phyloP scores from a whole-genome alignment of 371 early-diverging fungal species.

The Haplosporangium sp. region DNA sequence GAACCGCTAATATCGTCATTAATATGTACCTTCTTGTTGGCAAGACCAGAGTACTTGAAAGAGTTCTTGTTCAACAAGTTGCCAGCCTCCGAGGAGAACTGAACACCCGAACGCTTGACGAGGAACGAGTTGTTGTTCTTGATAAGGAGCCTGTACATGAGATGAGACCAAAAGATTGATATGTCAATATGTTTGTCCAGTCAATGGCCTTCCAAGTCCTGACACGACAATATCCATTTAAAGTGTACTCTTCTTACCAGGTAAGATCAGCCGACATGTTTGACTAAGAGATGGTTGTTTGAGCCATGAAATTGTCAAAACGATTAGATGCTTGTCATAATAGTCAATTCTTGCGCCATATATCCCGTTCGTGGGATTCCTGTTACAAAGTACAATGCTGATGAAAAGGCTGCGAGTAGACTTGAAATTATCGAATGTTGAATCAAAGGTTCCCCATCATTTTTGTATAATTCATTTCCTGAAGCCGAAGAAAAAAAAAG shows the following conservation, averaged over 20 bases:
- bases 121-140: conserved; percentile 89
- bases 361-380: neutral
- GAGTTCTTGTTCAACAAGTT: conserved; percentile 89
- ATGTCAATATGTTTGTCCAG: neutral
- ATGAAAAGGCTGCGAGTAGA: too few species aligned
- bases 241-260: conserved; percentile 12
- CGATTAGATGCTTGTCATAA: too few species aligned
- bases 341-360: too few species aligned
- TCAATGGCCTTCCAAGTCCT: neutral
- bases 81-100: conserved; percentile 84
- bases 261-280: conserved; percentile 19
- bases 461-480: too few species aligned
- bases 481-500: conserved; percentile 1
- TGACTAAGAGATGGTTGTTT: neutral
- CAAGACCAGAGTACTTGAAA: conserved; percentile 89
- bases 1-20: too few species aligned
- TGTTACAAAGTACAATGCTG: neutral
- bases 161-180: neutral
- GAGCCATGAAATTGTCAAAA: neutral
- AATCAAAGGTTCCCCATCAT: conserved; percentile 19
- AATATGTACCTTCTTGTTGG: conserved; percentile 79
- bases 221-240: neutral
- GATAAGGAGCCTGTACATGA: conserved; percentile 77
- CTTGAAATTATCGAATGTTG: conserved; percentile 17
- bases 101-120: conserved; percentile 87